phyloP scores from a whole-genome alignment of 2,329 filamentous ascomycete species.

The Exserohilum rostratum region DNA sequence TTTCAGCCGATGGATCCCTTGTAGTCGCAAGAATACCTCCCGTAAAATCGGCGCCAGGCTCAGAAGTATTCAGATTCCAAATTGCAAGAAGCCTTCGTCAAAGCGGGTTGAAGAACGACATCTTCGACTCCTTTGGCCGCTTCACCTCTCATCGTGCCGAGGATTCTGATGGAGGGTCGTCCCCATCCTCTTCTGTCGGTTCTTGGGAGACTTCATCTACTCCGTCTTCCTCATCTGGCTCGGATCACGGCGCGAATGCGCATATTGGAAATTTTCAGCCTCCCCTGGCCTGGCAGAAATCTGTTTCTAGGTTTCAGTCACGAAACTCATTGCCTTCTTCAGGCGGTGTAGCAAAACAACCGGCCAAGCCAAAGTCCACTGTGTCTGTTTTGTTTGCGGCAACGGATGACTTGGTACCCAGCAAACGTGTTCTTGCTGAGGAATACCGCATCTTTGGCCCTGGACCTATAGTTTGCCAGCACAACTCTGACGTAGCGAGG shows the following conservation, averaged over 20 bases:
- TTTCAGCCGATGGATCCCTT: slow-evolving; percentile 63
- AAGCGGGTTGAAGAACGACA: slow-evolving; percentile 51
- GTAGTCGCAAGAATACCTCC: slow-evolving; percentile 55
- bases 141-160: slow-evolving; percentile 28
- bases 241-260: slow-evolving; percentile 48
- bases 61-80: slow-evolving; percentile 32
- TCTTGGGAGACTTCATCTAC: slow-evolving; percentile 49
- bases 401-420: slow-evolving; percentile 73
- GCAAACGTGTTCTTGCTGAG: slow-evolving; percentile 75
- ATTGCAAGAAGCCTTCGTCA: slow-evolving; percentile 36
- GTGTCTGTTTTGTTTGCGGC: slow-evolving; percentile 70
- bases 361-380: slow-evolving; percentile 66
- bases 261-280: slow-evolving; percentile 55
- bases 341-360: slow-evolving; percentile 33
- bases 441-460: slow-evolving; percentile 86
- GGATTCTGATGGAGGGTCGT: slow-evolving; percentile 33
- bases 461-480: slow-evolving; percentile 77
- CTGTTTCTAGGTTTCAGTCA: slow-evolving; percentile 61
- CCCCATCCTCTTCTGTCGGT: slow-evolving; percentile 34
- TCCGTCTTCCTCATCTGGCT: slow-evolving; percentile 45
- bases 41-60: slow-evolving; percentile 42
- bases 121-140: slow-evolving; percentile 69
- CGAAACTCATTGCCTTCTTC: slow-evolving; percentile 52
- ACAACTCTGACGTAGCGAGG: slow-evolving; percentile 80
- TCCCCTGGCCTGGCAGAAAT: slow-evolving; percentile 59